Base-by-base conservation (phyloP, 2,329 filamentous ascomycete species). In the Claviceps sorghi region DNA sequence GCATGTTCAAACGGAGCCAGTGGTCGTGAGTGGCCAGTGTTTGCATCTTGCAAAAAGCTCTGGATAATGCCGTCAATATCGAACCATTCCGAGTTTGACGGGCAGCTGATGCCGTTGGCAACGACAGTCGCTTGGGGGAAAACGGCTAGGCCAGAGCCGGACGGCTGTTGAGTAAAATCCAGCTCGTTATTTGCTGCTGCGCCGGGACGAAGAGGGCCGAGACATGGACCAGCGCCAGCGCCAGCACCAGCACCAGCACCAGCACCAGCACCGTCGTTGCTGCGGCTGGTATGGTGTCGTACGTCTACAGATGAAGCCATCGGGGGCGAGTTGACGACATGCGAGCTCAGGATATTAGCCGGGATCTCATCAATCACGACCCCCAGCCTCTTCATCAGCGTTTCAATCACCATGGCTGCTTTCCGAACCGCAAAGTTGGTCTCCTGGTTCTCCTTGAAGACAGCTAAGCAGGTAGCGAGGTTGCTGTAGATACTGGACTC, bases 391-490 rank as follows among this genome's bases (percentile, higher is more conserved):
- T 69, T 67, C 69, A 74, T 47, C 26, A 47, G 29, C 15, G 26
- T 73, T 0, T 76, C 69, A 11, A 76, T 70, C 0, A 67, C 65
- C 8, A 67, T 66, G 0, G 74, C 73, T 26, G 70, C 69, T 0
- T 47, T 47, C 8, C 29, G 44, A 29, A 75, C 72, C 0, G 73
- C 72, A 57, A 68, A 73, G 26, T 76, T 76, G 0, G 73, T 76
- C 54, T 73, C 72, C 49, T 73, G 68, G 32, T 77, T 76, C 36
- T 73, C 69, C 15, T 66, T 59, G 26, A 77, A 74, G 0, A 76
- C 68, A 0, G 66, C 65, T 1, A 77, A 57, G 52, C 73, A 77
- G 0, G 67, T 70, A 30, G 67, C 64, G 0, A 77, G 62, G 45
- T 63, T 65, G 2, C 59, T 55, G 53, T 72, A 67, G 0, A 71